Evolutionary conservation across 345 rosid species (phyloP).

Genomic region (Acer saccharum): DNA sequence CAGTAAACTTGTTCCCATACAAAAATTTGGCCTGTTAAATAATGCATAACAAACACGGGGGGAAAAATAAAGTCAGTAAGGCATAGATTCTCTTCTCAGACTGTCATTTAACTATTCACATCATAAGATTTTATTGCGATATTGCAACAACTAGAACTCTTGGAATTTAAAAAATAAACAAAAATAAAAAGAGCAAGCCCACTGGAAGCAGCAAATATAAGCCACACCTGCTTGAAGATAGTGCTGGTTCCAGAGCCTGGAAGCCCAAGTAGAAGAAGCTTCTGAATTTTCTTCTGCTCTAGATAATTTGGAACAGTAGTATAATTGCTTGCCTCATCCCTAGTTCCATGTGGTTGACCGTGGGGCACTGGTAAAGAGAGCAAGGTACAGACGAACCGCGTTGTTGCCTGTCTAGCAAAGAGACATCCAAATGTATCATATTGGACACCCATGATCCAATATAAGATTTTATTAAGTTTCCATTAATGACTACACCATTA

Average conservation of each 20-base stretch:
- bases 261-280: slow-evolving; percentile 82
- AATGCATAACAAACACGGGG: slow-evolving; percentile 12
- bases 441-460: slow-evolving; percentile 11
- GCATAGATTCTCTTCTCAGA: neutral
- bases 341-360: slow-evolving; percentile 65
- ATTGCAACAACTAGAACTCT: neutral
- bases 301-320: slow-evolving; percentile 73
- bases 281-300: slow-evolving; percentile 79
- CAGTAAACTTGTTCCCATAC: slow-evolving; percentile 81
- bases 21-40: slow-evolving; percentile 83
- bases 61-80: neutral
- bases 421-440: slow-evolving; percentile 28
- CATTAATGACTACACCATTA: slow-evolving; percentile 12
- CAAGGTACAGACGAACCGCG: slow-evolving; percentile 75
- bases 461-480: neutral
- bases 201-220: neutral
- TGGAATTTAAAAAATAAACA: neutral
- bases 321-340: slow-evolving; percentile 78
- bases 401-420: slow-evolving; percentile 79
- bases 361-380: slow-evolving; percentile 90
- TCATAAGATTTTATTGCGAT: neutral
- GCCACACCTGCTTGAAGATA: slow-evolving; percentile 87
- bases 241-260: slow-evolving; percentile 98
- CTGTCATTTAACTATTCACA: neutral
- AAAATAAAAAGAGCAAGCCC: neutral